A percentile compares a stretch with the other conserved stretches of the same genome.
phyloP scores from a whole-genome alignment of 2,329 filamentous ascomycete genomes.

The Mycosphaerelloides madeirae region DNA sequence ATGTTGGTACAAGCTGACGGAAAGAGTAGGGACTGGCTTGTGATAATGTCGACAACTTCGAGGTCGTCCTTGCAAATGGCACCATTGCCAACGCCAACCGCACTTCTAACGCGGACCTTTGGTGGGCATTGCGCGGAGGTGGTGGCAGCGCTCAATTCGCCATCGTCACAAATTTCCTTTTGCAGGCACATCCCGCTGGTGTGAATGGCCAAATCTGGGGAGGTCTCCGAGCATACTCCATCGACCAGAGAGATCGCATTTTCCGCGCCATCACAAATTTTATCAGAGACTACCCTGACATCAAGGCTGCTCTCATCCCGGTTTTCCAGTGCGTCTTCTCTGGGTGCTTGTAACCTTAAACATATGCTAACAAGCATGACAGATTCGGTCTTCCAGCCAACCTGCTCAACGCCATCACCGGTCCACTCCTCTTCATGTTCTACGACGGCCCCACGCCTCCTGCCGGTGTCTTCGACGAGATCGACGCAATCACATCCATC shows the following conservation, averaged over 20 bases:
- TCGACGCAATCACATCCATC: slow-evolving; percentile 9
- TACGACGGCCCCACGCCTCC: slow-evolving; percentile 16
- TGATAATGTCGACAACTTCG: slow-evolving; percentile 16
- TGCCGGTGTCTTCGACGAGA: slow-evolving; percentile 14
- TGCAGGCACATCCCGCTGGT: slow-evolving; percentile 20
- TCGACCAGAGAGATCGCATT: slow-evolving; percentile 12
- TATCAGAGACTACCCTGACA: slow-evolving; percentile 13
- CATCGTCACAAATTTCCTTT: slow-evolving; percentile 19
- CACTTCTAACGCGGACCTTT: slow-evolving; percentile 46
- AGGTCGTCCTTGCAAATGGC: slow-evolving; percentile 52
- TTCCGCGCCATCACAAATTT: slow-evolving; percentile 15
- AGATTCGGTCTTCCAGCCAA: slow-evolving; percentile 15
- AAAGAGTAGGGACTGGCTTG: slow-evolving; percentile 9
- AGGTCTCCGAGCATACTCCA: slow-evolving; percentile 15
- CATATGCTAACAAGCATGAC: background rate
- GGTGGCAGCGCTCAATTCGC: slow-evolving; percentile 47
- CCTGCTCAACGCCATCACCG: slow-evolving; percentile 14
- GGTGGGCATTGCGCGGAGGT: slow-evolving; percentile 47
- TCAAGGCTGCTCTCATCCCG: slow-evolving; percentile 17
- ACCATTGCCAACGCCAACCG: slow-evolving; percentile 45
- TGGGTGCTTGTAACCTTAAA: too few relatives aligned
- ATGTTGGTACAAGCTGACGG: background rate
- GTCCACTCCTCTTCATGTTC: slow-evolving; percentile 19
- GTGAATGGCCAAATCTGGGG: slow-evolving; percentile 19
- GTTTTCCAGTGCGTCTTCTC: slow-evolving; percentile 8